Percentiles rank a stretch among this genome's conserved stretches.
Evolutionary conservation across 768 basidiomycete species (phyloP).

Genomic region (Pleurotus cornucopiae): DNA sequence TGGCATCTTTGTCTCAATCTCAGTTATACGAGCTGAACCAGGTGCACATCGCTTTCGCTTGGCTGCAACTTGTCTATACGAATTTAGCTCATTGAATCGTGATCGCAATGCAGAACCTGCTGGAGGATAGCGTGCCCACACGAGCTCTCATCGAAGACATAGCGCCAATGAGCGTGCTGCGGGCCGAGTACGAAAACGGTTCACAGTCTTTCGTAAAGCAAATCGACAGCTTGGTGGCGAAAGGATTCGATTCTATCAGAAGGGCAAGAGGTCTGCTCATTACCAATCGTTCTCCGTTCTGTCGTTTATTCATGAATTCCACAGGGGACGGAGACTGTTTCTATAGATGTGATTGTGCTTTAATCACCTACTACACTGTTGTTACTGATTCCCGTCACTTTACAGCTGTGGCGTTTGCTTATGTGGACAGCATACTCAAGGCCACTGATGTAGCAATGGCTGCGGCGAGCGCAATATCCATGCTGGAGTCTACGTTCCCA

Average conservation of each 20-base stretch:
- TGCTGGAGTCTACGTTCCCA: constrained; percentile 43
- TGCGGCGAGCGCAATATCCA: constrained; percentile 45
- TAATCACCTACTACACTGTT: constrained; percentile 2
- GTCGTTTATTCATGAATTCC: not conserved
- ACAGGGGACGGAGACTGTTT: constrained; percentile 91
- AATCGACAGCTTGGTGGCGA: constrained; percentile 61
- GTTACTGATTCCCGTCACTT: no score
- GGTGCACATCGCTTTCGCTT: not conserved
- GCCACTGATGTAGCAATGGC: constrained; percentile 39
- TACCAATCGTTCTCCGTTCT: not conserved
- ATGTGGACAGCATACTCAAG: constrained; percentile 65
- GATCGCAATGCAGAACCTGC: not conserved
- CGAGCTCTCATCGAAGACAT: constrained; percentile 55
- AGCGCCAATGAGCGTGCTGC: constrained; percentile 48
- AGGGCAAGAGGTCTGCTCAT: constrained; percentile 58
- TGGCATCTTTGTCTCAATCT: not conserved
- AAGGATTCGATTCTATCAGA: constrained; percentile 66
- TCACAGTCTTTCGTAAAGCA: constrained; percentile 62
- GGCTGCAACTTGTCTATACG: not conserved
- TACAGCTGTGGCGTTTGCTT: constrained; percentile 78
- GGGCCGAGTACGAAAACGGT: constrained; percentile 64
- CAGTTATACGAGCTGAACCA: constrained; percentile 6
- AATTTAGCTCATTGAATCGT: no score
- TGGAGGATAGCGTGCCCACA: constrained; percentile 5
- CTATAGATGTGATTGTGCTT: constrained; percentile 64